A percentile compares a stretch with the other conserved stretches of the same genome.
Conservation (phyloP, 352 stramenopile species). For the Paralagenidium karlingii region DNA sequence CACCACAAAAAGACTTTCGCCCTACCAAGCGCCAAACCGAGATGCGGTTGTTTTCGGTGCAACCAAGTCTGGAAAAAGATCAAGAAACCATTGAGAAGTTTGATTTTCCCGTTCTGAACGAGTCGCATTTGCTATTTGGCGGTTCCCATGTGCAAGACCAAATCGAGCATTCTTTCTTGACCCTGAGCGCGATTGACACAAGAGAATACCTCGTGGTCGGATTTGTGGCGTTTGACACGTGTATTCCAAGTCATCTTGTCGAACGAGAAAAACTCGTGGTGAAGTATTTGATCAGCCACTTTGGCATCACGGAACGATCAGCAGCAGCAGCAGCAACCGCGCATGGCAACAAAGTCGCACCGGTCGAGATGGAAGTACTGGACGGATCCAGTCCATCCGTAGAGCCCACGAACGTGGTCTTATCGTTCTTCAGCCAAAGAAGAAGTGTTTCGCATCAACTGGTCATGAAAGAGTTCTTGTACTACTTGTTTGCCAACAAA, state of each 20-base stretch:
- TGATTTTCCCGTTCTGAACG: slow-evolving; percentile 18
- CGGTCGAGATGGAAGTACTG: too few relatives aligned
- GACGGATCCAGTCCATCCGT: too few relatives aligned
- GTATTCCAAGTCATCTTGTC: slow-evolving; percentile 22
- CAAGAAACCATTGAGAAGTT: slow-evolving; percentile 24
- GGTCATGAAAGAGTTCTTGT: slow-evolving; percentile 18
- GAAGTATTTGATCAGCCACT: slow-evolving; percentile 50
- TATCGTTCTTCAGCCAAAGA: slow-evolving; percentile 34
- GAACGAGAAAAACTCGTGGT: too few relatives aligned
- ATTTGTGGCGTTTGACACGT: slow-evolving; percentile 55
- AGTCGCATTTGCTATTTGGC: slow-evolving; percentile 42
- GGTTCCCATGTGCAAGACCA: slow-evolving; percentile 37
- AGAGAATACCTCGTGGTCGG: slow-evolving; percentile 19
- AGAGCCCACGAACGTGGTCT: slow-evolving; percentile 26
- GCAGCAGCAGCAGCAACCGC: too few relatives aligned
- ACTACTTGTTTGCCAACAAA: slow-evolving; percentile 22
- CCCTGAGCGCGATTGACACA: slow-evolving; percentile 22
- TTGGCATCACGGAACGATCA: too few relatives aligned
- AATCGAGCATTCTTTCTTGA: slow-evolving; percentile 43
- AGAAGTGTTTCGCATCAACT: slow-evolving; percentile 7
- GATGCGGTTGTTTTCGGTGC: slow-evolving; percentile 27
- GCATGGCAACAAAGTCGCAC: too few relatives aligned
- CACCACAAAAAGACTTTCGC: too few relatives aligned
- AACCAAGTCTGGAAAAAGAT: slow-evolving; percentile 25
- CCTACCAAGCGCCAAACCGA: too few relatives aligned